Evolutionary conservation across 2,329 filamentous ascomycete genomes (phyloP).

Genomic region (Botrytis hyacinthi): DNA sequence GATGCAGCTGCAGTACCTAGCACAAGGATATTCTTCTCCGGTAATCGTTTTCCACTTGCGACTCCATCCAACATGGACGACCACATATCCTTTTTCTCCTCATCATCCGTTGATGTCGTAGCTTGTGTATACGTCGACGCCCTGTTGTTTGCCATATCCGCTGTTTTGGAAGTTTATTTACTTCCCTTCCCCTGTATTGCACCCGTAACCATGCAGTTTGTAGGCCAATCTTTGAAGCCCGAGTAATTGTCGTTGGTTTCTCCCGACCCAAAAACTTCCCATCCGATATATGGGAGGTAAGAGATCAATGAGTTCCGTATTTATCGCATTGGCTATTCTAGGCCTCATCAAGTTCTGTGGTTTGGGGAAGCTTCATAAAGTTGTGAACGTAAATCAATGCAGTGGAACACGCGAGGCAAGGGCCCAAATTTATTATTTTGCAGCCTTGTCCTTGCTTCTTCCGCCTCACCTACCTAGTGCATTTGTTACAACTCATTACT

Average conservation of each 20-base stretch:
- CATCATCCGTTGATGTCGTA: constrained; percentile 52
- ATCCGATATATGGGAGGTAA: constrained; percentile 6
- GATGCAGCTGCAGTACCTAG: constrained; percentile 57
- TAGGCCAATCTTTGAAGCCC: constrained; percentile 5
- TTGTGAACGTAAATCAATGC: constrained; percentile 26
- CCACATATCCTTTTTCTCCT: constrained; percentile 84
- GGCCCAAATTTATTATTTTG: constrained; percentile 17
- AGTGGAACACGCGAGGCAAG: constrained; percentile 22
- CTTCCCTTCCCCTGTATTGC: constrained; percentile 21
- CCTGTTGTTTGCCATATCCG: constrained; percentile 36
- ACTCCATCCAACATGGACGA: constrained; percentile 88
- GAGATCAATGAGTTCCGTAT: constrained; percentile 1
- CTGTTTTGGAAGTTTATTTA: constrained; percentile 19
- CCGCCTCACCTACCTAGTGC: background rate
- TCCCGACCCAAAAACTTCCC: constrained; percentile 6
- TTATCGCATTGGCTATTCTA: constrained; percentile 18
- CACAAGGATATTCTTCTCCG: constrained; percentile 87
- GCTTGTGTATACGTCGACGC: constrained; percentile 51
- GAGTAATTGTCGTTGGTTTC: constrained; percentile 12
- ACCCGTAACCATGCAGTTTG: constrained; percentile 19
- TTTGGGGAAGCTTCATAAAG: constrained; percentile 25
- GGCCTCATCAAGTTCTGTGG: constrained; percentile 13
- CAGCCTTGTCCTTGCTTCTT: constrained; percentile 16
- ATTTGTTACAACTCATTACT: background rate
- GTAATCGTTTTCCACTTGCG: constrained; percentile 83